These are phyloP conservation scores for Alternaria arbusti DNA, from an alignment of 2,329 filamentous ascomycete species.

Conservation along the genomic window DNA sequence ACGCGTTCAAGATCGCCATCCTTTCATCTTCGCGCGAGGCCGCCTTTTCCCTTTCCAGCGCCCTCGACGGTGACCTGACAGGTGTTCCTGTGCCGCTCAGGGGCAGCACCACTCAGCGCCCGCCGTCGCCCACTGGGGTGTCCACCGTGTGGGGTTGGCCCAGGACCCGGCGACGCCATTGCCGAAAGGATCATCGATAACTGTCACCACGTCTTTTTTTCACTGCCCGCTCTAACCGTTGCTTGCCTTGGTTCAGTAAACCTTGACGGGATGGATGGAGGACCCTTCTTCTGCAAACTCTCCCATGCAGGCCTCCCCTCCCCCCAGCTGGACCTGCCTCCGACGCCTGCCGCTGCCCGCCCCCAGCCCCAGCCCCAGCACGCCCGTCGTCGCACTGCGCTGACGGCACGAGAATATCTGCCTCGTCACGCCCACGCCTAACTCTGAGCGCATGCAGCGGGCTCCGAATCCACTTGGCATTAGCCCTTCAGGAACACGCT, in stretches of 20 bases:
- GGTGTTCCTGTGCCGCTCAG: conserved; percentile 16
- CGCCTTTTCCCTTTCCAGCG: conserved; percentile 5
- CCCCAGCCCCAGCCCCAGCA: background rate
- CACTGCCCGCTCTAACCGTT: conserved; percentile 13
- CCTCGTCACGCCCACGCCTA: background rate
- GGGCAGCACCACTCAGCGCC: conserved; percentile 18
- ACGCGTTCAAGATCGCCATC: conserved; percentile 20
- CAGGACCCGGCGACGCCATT: conserved; percentile 12
- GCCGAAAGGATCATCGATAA: conserved; percentile 7
- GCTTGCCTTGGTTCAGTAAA: background rate
- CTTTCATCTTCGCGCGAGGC: conserved; percentile 27
- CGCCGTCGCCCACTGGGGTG: background rate
- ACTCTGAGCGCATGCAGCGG: background rate
- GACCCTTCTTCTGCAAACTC: conserved; percentile 2
- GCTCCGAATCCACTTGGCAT: conserved; percentile 1
- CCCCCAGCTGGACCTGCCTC: background rate
- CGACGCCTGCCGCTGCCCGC: background rate
- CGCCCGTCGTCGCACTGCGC: conserved; percentile 1
- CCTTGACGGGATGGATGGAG: background rate
- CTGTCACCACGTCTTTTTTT: conserved; percentile 8
- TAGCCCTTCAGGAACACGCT: conserved; percentile 5
- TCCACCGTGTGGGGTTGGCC: conserved; percentile 10
- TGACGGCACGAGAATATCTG: background rate
- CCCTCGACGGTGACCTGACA: conserved; percentile 5
- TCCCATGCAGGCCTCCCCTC: background rate